A percentile compares a stretch with the other conserved stretches of the same genome.
Evolutionary conservation across 495 filamentous ascomycete genomes (phyloP).

Genomic region (Hapsidospora chrysogenum): DNA sequence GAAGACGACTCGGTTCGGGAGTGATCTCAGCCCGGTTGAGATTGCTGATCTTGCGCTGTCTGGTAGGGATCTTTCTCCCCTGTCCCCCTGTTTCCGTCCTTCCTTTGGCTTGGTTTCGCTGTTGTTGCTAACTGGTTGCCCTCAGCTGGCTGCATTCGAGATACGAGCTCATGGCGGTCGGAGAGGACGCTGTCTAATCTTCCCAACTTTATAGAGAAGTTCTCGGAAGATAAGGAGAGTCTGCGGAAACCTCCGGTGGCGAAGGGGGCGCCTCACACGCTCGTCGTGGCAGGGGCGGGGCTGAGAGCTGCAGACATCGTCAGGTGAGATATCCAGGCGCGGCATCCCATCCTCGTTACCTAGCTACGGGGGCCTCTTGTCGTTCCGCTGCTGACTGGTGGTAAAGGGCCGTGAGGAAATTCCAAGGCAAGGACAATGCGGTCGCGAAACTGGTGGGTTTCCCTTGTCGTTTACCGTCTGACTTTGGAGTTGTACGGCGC

Average conservation of each 20-base stretch:
- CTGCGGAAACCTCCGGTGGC: slow-evolving; percentile 45
- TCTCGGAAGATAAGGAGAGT: slow-evolving; percentile 33
- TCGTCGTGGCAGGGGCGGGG: slow-evolving; percentile 65
- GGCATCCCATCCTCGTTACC: background rate
- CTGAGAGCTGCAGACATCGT: slow-evolving; percentile 66
- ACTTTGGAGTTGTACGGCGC: too few relatives aligned
- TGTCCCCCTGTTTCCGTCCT: background rate
- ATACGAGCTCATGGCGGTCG: slow-evolving; percentile 57
- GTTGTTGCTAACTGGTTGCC: slow-evolving; percentile 1
- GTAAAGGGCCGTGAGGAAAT: slow-evolving; percentile 50
- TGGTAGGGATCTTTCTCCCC: slow-evolving; percentile 34
- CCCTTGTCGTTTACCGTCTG: background rate
- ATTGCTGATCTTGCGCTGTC: slow-evolving; percentile 67
- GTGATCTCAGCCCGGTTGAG: slow-evolving; percentile 65
- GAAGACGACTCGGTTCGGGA: slow-evolving; percentile 58
- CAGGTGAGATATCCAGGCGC: slow-evolving; percentile 33
- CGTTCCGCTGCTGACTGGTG: background rate
- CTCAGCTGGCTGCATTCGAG: slow-evolving; percentile 27
- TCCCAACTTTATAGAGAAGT: slow-evolving; percentile 57
- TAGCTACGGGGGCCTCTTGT: background rate
- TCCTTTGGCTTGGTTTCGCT: background rate
- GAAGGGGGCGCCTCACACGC: slow-evolving; percentile 70
- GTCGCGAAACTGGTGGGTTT: slow-evolving; percentile 61
- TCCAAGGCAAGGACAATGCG: slow-evolving; percentile 55
- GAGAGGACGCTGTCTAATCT: slow-evolving; percentile 49